Base-by-base conservation (phyloP, 345 rosid genomes). In the Bruguiera sexangula region DNA sequence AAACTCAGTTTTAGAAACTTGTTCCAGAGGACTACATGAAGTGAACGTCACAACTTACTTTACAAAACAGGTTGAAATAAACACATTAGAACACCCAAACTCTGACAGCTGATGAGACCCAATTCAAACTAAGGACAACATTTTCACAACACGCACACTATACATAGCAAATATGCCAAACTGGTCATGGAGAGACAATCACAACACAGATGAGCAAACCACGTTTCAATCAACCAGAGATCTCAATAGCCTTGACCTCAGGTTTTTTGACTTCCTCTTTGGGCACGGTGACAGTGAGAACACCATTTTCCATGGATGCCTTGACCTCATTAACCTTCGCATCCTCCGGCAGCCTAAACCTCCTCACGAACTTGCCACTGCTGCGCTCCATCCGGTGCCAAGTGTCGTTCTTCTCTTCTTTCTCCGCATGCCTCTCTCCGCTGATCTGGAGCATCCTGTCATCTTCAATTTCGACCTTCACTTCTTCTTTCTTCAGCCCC, bases 11-110 rank as follows among this genome's bases (percentile, higher is more conserved):
- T 10, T 39, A 9, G 6, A 39, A 39, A 2, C 0, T 39, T 39
- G 46, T 39, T 39, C 15, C 46, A 10, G 46, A 39, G 46, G 16
- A 39, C 15, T 39, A 10, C 46, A 10, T 39, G 15, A 10, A 39
- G 16, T 10, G 3, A 39, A 10, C 46, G 46, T 39, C 15, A 39
- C 46, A 39, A 39, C 46, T 39, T 39, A 10, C 1, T 39, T 10
- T 9, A 39, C 15, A 39, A 39, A 39, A 39, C 15, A 11, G 46
- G 46, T 10, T 10, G 8, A 6, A 1, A 34, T 6, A 7, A 34
- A 34, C 37, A 34, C 37, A 1, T 34, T 8, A 1, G 37, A 34
- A 34, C 37, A 85, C 60, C 39, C 76, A 26, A 72, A 11, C 46
- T 39, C 19, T 27, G 3, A 18, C 15, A 11, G 16, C 18, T 43